These are phyloP conservation scores for Globisporangium takayamanum DNA, from an alignment of 352 stramenopile species.

Conservation along the genomic window DNA sequence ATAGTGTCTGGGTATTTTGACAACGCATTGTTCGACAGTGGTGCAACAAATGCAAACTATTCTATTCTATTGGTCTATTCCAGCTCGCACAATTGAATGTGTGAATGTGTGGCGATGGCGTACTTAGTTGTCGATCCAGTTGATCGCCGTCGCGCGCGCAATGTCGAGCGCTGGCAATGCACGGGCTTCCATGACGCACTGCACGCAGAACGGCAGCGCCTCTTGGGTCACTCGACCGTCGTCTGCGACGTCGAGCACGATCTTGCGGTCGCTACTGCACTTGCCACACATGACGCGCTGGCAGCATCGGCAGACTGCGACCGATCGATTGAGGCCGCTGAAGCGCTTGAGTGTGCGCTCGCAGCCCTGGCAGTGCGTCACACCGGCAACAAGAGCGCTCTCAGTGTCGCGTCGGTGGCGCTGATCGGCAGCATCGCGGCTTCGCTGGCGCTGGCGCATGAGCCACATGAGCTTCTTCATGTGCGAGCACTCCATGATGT, in stretches of 20 bases:
- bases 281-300: not conserved
- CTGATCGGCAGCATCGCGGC: not conserved
- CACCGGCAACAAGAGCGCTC: conserved; percentile 8
- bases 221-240: conserved; percentile 28
- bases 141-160: conserved; percentile 18
- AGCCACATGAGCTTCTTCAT: conserved; percentile 35
- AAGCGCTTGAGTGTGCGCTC: conserved; percentile 3
- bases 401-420: not conserved
- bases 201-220: conserved; percentile 47
- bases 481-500: conserved; percentile 23
- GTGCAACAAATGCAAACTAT: no score
- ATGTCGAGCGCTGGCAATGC: conserved; percentile 35
- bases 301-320: conserved; percentile 2
- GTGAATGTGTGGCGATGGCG: no score
- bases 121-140: not conserved
- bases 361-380: conserved; percentile 13
- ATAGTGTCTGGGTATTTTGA: no score
- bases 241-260: conserved; percentile 26
- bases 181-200: conserved; percentile 50
- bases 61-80: no score
- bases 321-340: not conserved
- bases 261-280: conserved; percentile 6
- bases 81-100: no score
- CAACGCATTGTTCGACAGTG: no score
- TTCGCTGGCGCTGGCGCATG: conserved; percentile 13